A percentile compares a stretch with the other conserved stretches of the same genome.
phyloP scores from a whole-genome alignment of 345 rosid species.

The Euclidium syriacum region DNA sequence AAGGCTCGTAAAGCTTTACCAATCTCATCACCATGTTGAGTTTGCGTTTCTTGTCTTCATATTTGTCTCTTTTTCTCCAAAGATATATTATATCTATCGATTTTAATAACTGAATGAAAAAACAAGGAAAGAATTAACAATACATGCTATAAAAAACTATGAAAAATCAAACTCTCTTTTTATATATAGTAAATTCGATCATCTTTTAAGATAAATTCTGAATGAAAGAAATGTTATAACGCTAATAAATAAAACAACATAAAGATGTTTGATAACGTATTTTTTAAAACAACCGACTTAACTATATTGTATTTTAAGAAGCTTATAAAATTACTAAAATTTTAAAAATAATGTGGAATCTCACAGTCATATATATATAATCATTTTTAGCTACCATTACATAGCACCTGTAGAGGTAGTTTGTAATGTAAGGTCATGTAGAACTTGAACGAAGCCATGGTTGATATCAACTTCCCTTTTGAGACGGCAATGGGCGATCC shows the following conservation, averaged over 20 bases:
- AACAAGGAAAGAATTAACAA: background rate
- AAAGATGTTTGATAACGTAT: too few species aligned
- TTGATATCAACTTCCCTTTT: constrained; percentile 9
- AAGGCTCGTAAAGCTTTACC: constrained; percentile 76
- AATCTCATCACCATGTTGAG: constrained; percentile 52
- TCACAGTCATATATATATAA: too few species aligned
- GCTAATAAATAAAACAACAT: too few species aligned
- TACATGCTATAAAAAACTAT: background rate
- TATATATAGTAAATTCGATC: too few species aligned
- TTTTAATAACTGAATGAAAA: constrained; percentile 18
- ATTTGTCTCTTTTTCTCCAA: constrained; percentile 20
- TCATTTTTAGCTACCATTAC: too few species aligned
- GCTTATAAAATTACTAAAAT: too few species aligned
- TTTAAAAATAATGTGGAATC: too few species aligned
- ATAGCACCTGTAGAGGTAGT: constrained; percentile 26
- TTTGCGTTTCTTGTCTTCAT: constrained; percentile 20
- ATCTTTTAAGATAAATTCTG: too few species aligned
- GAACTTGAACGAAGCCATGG: constrained; percentile 18
- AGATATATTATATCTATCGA: constrained; percentile 21
- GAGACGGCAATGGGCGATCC: constrained; percentile 18
- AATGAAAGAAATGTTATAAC: too few species aligned
- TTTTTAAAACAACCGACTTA: too few species aligned
- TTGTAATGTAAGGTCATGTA: constrained; percentile 27
- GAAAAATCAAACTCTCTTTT: too few species aligned
- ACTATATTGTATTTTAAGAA: too few species aligned